Evolutionary conservation across 2,329 filamentous ascomycete species (phyloP).

Genomic region (Furcasterigmium furcatum): DNA sequence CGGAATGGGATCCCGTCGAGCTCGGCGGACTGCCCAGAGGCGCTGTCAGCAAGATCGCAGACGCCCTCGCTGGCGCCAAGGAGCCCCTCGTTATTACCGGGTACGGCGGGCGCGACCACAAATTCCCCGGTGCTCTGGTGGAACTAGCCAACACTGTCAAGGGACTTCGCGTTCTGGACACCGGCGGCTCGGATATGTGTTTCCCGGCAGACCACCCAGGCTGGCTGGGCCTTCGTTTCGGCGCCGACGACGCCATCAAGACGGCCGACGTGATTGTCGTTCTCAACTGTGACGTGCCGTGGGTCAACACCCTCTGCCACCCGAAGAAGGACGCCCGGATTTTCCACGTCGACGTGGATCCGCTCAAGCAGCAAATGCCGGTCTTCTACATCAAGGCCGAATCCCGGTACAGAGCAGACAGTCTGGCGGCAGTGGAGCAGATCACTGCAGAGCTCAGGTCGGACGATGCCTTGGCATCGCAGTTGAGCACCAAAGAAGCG

Average conservation of each 20-base stretch:
- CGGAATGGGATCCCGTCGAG: slow-evolving; percentile 67
- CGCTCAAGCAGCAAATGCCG: slow-evolving; percentile 69
- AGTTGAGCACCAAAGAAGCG: slow-evolving; percentile 29
- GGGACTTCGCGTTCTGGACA: slow-evolving; percentile 70
- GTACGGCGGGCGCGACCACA: slow-evolving; percentile 68
- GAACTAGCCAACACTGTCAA: slow-evolving; percentile 65
- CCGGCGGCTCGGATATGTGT: slow-evolving; percentile 77
- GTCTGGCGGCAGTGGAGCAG: slow-evolving; percentile 63
- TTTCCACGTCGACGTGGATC: slow-evolving; percentile 64
- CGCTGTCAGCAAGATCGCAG: slow-evolving; percentile 57
- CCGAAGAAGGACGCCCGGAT: slow-evolving; percentile 50
- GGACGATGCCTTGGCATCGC: slow-evolving; percentile 34
- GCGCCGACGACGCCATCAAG: slow-evolving; percentile 68
- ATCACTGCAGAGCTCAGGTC: slow-evolving; percentile 59
- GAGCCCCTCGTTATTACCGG: slow-evolving; percentile 69
- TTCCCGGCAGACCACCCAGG: slow-evolving; percentile 69
- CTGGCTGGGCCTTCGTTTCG: slow-evolving; percentile 70
- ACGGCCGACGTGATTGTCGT: slow-evolving; percentile 83
- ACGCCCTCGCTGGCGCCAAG: slow-evolving; percentile 60
- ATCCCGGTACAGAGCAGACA: slow-evolving; percentile 65
- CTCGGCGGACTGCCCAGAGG: slow-evolving; percentile 54
- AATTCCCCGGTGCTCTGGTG: slow-evolving; percentile 58
- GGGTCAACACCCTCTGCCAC: slow-evolving; percentile 76
- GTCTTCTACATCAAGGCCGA: slow-evolving; percentile 68
- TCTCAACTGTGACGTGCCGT: slow-evolving; percentile 87